Evolutionary conservation across 2,329 filamentous ascomycete species (phyloP).

Genomic region (Fusarium ambrosium): DNA sequence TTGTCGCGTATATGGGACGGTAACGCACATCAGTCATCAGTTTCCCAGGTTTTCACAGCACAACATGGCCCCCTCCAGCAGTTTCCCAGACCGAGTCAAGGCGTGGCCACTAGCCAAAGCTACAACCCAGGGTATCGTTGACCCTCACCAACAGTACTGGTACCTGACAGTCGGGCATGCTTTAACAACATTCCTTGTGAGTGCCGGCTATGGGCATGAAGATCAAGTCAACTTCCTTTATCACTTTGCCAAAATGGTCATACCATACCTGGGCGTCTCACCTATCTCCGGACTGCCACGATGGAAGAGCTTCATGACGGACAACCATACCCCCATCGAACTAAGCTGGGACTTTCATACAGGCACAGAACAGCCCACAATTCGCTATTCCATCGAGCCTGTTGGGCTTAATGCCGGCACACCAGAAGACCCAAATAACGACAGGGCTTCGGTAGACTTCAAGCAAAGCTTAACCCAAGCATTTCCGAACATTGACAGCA

Average conservation of each 20-base stretch:
- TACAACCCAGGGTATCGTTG: neutral
- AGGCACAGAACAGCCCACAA: slow-evolving; percentile 37
- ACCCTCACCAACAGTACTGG: slow-evolving; percentile 11
- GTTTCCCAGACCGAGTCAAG: neutral
- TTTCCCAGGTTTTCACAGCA: neutral
- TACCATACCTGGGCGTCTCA: neutral
- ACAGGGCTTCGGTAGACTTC: slow-evolving; percentile 11
- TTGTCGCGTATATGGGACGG: neutral
- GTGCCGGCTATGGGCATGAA: neutral
- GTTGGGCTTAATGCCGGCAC: slow-evolving; percentile 47
- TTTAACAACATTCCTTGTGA: neutral
- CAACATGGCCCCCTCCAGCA: neutral
- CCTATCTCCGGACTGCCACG: neutral
- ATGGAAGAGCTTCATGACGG: slow-evolving; percentile 59
- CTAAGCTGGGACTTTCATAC: slow-evolving; percentile 54
- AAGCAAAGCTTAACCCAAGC: neutral
- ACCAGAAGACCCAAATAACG: slow-evolving; percentile 43
- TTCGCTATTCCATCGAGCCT: slow-evolving; percentile 54
- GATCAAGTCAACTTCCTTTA: neutral
- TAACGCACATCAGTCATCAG: neutral
- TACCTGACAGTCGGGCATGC: neutral
- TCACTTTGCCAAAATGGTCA: slow-evolving; percentile 8
- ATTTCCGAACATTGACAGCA: neutral
- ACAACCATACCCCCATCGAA: slow-evolving; percentile 54
- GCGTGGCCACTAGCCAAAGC: neutral